These are phyloP conservation scores for Neostapfia colusana DNA, from an alignment of 176 grass and related monocot genomes.

Conservation along the genomic window DNA sequence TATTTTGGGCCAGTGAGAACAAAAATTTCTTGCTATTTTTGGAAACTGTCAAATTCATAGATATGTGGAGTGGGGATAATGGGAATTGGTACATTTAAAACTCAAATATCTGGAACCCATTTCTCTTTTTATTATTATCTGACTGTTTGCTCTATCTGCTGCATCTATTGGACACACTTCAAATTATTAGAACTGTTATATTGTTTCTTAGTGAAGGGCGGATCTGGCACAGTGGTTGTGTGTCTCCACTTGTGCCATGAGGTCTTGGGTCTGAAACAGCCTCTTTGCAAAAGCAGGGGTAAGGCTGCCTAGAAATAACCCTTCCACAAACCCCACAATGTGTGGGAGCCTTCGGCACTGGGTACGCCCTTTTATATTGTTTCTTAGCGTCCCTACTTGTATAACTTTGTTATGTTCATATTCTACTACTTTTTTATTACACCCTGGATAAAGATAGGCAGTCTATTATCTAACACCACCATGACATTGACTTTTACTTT, in stretches of 20 bases:
- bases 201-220: background rate
- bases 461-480: slow-evolving; percentile 16
- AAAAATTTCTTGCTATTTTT: background rate
- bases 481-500: slow-evolving; percentile 43
- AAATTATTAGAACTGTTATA: slow-evolving; percentile 5
- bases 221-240: too few species aligned
- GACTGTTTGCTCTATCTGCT: slow-evolving; percentile 14
- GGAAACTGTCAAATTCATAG: background rate
- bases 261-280: too few species aligned
- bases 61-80: background rate
- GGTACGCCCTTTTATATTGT: background rate
- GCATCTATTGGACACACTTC: background rate
- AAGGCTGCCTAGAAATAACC: too few species aligned
- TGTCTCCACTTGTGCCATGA: too few species aligned
- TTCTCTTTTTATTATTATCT: background rate
- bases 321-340: too few species aligned
- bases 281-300: too few species aligned
- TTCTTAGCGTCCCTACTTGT: background rate
- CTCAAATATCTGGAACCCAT: background rate
- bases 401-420: too few species aligned
- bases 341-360: too few species aligned
- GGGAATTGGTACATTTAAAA: background rate
- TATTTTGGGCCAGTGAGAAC: background rate
- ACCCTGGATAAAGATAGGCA: slow-evolving; percentile 13
- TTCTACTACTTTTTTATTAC: background rate